Base-by-base conservation (phyloP, 192 early-diverging fungal genomes). In the Backusella parvicylindrica region DNA sequence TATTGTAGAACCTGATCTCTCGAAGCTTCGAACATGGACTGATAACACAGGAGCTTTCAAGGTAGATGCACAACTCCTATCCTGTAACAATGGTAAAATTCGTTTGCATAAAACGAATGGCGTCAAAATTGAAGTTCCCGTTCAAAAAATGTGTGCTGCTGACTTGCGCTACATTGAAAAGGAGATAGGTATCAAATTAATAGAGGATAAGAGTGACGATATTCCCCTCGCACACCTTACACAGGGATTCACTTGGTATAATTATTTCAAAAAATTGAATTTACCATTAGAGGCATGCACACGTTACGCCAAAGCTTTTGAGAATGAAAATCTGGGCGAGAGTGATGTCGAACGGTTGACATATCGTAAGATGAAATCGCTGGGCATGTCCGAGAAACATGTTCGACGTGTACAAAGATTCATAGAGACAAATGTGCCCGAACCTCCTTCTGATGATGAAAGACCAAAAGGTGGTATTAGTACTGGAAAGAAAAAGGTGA, bases 61-160 rank as follows among this genome's bases (percentile, higher is more conserved):
- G 64, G 96, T 97, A 1, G 94, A 98, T 33, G 98, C 98, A 13
- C 90, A 95, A 80, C 97, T 92, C 50, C 47, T 98, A n/a, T 83
- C 85, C 11, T 87, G 94, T 66, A 70, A 82, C 21, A 93, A 96
- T 30, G 94, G 93, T 66, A 94, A 95, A 70, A 94, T 97, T 36
- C 91, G 97, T 35, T 79, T 99, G 66, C 96, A 97, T 84, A 99
- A 99, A 79, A 84, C 91, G 13, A 99, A 99, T 79, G 95, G 95
- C 68, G 95, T 96, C 65, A 96, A 90, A 56, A 98, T 99, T 75
- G 92, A 87, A 21, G 98, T 99, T 5, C 92, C 96, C 1, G 77
- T 98, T 32, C 89, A 93, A 18, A 97, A 98, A 77, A 92, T 99
- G 79, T 89, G 89, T 6, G 76, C 79, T 21, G 86, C 86, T 32